Conservation (phyloP, 1,139 yeast genomes). For the Lodderomyces beijingensis region DNA sequence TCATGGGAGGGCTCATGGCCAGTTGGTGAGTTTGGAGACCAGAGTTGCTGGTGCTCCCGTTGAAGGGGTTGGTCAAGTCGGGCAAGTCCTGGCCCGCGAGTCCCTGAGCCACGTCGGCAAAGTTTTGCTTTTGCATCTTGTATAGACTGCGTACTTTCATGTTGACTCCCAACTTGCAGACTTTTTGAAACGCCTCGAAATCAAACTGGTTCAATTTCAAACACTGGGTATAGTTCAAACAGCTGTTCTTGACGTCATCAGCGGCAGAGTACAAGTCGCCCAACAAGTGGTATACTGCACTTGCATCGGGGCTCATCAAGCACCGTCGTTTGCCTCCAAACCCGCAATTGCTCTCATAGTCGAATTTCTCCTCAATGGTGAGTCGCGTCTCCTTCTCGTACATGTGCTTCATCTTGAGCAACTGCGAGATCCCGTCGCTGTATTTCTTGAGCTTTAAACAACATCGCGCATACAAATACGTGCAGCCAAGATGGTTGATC, state of each 20-base stretch:
- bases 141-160: conserved; percentile 61
- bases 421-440: conserved; percentile 61
- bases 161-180: conserved; percentile 69
- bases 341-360: conserved; percentile 1
- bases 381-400: conserved; percentile 45
- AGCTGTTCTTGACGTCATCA: conserved; percentile 63
- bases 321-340: conserved; percentile 18
- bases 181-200: conserved; percentile 81
- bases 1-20: conserved; percentile 2
- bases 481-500: conserved; percentile 62
- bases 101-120: neutral
- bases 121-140: conserved; percentile 20
- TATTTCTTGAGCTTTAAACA: conserved; percentile 54
- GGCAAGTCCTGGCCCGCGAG: conserved; percentile 3
- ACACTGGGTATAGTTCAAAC: conserved; percentile 64
- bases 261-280: conserved; percentile 63
- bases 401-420: conserved; percentile 32
- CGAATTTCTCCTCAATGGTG: conserved; percentile 2
- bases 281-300: conserved; percentile 59
- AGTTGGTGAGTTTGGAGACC: conserved; percentile 1
- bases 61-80: conserved; percentile 24
- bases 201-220: conserved; percentile 71
- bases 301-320: conserved; percentile 53
- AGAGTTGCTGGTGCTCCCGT: conserved; percentile 8
- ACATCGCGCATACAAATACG: conserved; percentile 63